Evolutionary conservation across 306 rosid species (phyloP), one percentile per base, ranked within the genome.

Genomic region (Trichosanthes cucumerina): DNA sequence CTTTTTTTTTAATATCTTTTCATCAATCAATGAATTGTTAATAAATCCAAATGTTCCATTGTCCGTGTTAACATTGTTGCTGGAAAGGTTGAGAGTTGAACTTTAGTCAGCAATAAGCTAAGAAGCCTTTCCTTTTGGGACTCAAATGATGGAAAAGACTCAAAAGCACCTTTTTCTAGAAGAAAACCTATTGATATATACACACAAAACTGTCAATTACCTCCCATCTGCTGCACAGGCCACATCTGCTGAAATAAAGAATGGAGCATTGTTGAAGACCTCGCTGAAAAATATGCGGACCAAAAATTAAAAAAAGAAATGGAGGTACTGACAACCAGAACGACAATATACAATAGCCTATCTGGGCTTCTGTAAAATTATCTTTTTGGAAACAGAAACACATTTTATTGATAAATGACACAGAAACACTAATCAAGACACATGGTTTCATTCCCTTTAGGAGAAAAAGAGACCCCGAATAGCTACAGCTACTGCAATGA

Each of bases 201-300:
- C 3, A 47, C 50, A 21, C 23, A 11, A 21, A 16, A 53, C 1
- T 21, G 16, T 54, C 39, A 54, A 60, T 72, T 66, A 92, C 99
- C 97, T 81, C 79, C 33, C 84, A 24, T 94, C 89, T 83, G 85
- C 38, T 28, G 90, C 84, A 80, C 97, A 92, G 4, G 93, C 96
- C 82, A 70, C 91, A 66, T 95, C 99, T 66, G 99, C 99, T 63
- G 99, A 83, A 82, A 95, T 91, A 81, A 95, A 92, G 88, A 95
- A 95, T 24, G 99, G 99, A 7, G 99, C 81, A 82, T 91, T 89
- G 79, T 93, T 95, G 84, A 92, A 92, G 78, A 95, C 97, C 84
- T 80, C 97, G 24, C 99, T 95, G 87, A 76, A 73, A 81, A 83
- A 86, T 74, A 46, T 79, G 4, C 34, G n/a, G 79, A n/a, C 38